Conservation (phyloP, 805 yeast species). For the Yamadazyma nakazawae region DNA sequence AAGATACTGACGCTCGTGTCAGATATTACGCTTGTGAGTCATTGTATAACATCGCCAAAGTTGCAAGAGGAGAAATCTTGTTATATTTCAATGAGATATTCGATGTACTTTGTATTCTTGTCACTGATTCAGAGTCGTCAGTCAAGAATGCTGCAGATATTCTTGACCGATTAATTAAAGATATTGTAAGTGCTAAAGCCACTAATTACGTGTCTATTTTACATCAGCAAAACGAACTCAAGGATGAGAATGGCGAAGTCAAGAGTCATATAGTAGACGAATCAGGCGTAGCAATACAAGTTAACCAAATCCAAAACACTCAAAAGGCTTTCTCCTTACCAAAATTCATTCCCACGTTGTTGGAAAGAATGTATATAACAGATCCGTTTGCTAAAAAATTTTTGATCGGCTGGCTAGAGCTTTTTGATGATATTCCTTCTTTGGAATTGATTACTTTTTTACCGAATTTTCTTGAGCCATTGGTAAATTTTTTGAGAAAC, state of each 20-base stretch:
- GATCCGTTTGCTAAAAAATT: slow-evolving; percentile 93
- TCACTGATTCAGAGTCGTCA: slow-evolving; percentile 86
- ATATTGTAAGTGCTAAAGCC: slow-evolving; percentile 92
- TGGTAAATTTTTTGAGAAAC: slow-evolving; percentile 68
- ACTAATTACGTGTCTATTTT: slow-evolving; percentile 79
- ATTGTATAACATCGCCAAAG: slow-evolving; percentile 91
- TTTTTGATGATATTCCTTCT: slow-evolving; percentile 91
- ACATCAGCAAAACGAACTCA: slow-evolving; percentile 43
- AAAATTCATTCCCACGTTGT: slow-evolving; percentile 84
- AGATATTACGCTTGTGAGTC: slow-evolving; percentile 97
- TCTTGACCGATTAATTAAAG: slow-evolving; percentile 84
- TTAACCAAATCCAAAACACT: slow-evolving; percentile 56
- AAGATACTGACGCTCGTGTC: slow-evolving; percentile 96
- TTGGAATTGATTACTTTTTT: slow-evolving; percentile 81
- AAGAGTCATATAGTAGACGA: slow-evolving; percentile 47
- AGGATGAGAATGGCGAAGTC: slow-evolving; percentile 17
- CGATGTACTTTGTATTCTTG: slow-evolving; percentile 84
- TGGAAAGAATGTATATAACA: slow-evolving; percentile 86
- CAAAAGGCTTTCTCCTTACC: slow-evolving; percentile 76
- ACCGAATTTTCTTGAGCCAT: slow-evolving; percentile 85
- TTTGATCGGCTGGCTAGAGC: slow-evolving; percentile 87
- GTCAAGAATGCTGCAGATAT: slow-evolving; percentile 96
- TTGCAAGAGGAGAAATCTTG: slow-evolving; percentile 91
- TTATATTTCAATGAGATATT: slow-evolving; percentile 91
- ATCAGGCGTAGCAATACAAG: slow-evolving; percentile 58